A percentile compares a stretch with the other conserved stretches of the same genome.
Conservation (phyloP, 1,284 basidiomycete species). For the Cutaneotrichosporon sp. region DNA sequence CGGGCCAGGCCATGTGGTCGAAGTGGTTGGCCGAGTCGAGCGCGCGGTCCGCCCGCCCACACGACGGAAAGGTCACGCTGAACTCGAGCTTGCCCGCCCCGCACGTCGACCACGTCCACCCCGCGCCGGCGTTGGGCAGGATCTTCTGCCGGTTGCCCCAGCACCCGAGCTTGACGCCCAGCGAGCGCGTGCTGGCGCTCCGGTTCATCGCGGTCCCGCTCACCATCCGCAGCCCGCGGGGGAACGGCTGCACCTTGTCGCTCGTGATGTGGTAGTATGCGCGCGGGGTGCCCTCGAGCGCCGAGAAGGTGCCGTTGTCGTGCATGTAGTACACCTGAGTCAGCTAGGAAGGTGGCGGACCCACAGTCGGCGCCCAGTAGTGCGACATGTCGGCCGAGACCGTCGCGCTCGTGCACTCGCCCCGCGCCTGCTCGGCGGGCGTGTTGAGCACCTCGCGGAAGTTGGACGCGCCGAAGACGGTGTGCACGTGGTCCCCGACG, state of each 20-base stretch:
- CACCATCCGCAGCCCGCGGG: conserved; percentile 47
- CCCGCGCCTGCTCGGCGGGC: conserved; percentile 24
- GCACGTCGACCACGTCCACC: too few relatives aligned
- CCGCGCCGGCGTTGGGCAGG: conserved; percentile 36
- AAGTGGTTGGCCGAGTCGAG: conserved; percentile 45
- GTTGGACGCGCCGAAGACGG: conserved; percentile 46
- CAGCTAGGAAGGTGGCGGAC: too few relatives aligned
- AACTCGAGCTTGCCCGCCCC: conserved; percentile 27
- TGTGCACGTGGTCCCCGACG: conserved; percentile 49
- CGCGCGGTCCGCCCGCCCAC: conserved; percentile 38
- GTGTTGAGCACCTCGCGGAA: conserved; percentile 35
- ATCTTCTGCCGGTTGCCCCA: conserved; percentile 17
- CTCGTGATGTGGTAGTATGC: conserved; percentile 11
- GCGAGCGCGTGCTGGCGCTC: conserved; percentile 16
- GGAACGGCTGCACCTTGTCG: conserved; percentile 44
- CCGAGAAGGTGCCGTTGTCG: conserved; percentile 17
- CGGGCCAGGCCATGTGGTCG: conserved; percentile 49
- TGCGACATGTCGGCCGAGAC: conserved; percentile 44
- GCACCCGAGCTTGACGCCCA: too few relatives aligned
- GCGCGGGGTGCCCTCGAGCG: background rate
- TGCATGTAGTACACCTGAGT: conserved; percentile 16
- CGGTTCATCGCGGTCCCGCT: conserved; percentile 33
- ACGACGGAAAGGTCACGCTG: conserved; percentile 39
- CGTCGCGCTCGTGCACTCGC: conserved; percentile 36
- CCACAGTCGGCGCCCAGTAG: conserved; percentile 34